Evolutionary conservation across 352 stramenopile species (phyloP), one percentile per base, ranked within the genome.

Genomic region (Pythium vanterpoolii): DNA sequence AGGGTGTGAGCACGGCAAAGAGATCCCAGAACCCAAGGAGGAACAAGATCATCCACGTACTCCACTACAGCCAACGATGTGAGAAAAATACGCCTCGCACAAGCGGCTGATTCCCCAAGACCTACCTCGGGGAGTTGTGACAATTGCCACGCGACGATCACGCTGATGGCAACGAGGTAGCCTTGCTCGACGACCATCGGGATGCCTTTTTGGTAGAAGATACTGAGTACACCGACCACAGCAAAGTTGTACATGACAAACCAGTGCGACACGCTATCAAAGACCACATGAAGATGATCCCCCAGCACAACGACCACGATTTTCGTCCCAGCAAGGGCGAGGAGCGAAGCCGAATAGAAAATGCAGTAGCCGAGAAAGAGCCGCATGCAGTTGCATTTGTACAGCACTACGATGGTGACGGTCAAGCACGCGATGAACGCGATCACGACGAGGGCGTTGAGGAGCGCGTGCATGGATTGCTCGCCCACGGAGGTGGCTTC

Each of bases 111-210:
- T 18, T 19, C 11, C 1, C 2, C 43, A 60, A n/a, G n/a, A n/a
- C 52, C 76, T 96, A 97, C 94, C 96, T 97, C 85, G 27, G 96
- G 91, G n/a, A 99, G 85, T 60, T 97, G 89, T 4, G 86, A 91
- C 23, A 99, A 74, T 53, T 99, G 94, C 93, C 95, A 99, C 6
- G 94, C 90, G 44, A 99, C 89, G 64, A 99, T 97, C 16, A 98
- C 90, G 55, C 89, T 98, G 10, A 89, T 97, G 16, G 71, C 60
- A 39, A 99, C 74, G 5, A 98, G 74, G 68, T 98, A 98, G 5
- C 67, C 74, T 61, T 98, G 91, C 31, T 93, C 95, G 9, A 98
- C 49, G 43, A 79, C 7, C 2, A 68, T 27, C 1, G 90, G 86
- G 49, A 97, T 92, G 7, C 81, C 83, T 23, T 83, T 86, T 43